Conservation (phyloP, 352 stramenopile genomes). For the Saprolegnia parasitica region DNA sequence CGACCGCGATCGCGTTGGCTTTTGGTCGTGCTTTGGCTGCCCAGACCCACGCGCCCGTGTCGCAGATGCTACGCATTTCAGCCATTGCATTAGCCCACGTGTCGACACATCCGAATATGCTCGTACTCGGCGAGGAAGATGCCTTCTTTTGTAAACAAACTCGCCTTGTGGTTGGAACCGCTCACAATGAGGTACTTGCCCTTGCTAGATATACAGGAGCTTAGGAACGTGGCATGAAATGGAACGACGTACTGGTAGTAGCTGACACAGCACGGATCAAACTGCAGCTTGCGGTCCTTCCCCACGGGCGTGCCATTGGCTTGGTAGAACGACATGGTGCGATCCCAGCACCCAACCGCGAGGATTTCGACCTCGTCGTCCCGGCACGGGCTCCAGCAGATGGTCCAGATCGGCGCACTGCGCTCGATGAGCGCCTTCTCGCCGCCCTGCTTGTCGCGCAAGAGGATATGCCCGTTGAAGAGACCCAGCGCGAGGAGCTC, state of each 20-base stretch:
- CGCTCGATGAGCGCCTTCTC: constrained; percentile 90
- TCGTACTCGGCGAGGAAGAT: constrained; percentile 61
- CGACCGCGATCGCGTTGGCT: constrained; percentile 82
- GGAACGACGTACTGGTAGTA: constrained; percentile 65
- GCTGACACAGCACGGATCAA: constrained; percentile 86
- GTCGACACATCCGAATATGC: not conserved
- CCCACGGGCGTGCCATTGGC: constrained; percentile 75
- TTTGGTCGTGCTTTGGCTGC: constrained; percentile 69
- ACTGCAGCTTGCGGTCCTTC: constrained; percentile 87
- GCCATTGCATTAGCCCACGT: not conserved
- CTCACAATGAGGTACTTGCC: constrained; percentile 89
- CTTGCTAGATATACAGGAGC: constrained; percentile 39
- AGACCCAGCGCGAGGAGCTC: constrained; percentile 89
- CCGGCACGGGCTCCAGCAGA: constrained; percentile 76
- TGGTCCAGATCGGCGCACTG: constrained; percentile 76
- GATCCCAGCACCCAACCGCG: constrained; percentile 92
- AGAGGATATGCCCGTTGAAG: constrained; percentile 87
- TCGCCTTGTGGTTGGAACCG: constrained; percentile 83
- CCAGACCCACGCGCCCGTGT: constrained; percentile 91
- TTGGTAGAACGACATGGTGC: constrained; percentile 90
- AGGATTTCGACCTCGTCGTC: constrained; percentile 84
- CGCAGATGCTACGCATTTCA: constrained; percentile 54
- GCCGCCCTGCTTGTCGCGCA: constrained; percentile 87
- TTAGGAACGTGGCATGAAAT: not conserved
- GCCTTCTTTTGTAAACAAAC: constrained; percentile 85